A percentile compares a stretch with the other conserved stretches of the same genome.
Evolutionary conservation across 257 asterid genomes (phyloP).

Genomic region (Nicotiana knightiana): DNA sequence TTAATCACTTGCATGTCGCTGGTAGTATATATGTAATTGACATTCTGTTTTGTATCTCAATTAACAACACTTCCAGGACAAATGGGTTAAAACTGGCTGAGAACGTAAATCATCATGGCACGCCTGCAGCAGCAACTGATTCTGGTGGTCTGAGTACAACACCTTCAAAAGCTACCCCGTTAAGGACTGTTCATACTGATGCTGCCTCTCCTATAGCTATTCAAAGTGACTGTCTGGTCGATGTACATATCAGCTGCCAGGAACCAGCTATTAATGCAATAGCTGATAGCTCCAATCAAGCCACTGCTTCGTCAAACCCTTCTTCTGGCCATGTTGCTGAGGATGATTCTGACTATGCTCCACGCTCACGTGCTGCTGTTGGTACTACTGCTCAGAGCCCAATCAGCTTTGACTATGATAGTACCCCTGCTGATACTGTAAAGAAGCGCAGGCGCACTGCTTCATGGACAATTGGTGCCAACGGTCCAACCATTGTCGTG

Average conservation of each 20-base stretch:
- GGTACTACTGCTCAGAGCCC: constrained; percentile 31
- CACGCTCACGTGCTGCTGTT: constrained; percentile 29
- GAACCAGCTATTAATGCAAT: constrained; percentile 26
- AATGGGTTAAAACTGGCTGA: constrained; percentile 55
- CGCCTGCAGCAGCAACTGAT: constrained; percentile 31
- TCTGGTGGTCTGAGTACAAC: constrained; percentile 12
- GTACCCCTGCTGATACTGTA: constrained; percentile 88
- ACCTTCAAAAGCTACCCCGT: background rate
- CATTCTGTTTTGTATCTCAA: constrained; percentile 14
- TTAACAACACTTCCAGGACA: constrained; percentile 44
- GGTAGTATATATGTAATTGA: constrained; percentile 5
- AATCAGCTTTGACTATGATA: constrained; percentile 30
- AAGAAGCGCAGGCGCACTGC: constrained; percentile 85
- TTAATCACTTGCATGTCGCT: background rate
- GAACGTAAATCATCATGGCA: constrained; percentile 41
- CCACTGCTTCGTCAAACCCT: constrained; percentile 33
- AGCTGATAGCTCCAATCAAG: constrained; percentile 46
- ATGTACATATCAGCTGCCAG: constrained; percentile 25
- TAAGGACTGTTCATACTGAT: background rate
- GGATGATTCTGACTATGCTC: constrained; percentile 59
- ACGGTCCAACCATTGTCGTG: constrained; percentile 45
- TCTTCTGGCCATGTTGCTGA: constrained; percentile 47
- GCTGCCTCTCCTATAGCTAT: constrained; percentile 13
- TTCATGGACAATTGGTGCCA: constrained; percentile 51
- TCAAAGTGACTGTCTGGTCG: constrained; percentile 6